Evolutionary conservation across 768 basidiomycete species (phyloP), one percentile per base, ranked within the genome.

Genomic region (Mycena alexandri): DNA sequence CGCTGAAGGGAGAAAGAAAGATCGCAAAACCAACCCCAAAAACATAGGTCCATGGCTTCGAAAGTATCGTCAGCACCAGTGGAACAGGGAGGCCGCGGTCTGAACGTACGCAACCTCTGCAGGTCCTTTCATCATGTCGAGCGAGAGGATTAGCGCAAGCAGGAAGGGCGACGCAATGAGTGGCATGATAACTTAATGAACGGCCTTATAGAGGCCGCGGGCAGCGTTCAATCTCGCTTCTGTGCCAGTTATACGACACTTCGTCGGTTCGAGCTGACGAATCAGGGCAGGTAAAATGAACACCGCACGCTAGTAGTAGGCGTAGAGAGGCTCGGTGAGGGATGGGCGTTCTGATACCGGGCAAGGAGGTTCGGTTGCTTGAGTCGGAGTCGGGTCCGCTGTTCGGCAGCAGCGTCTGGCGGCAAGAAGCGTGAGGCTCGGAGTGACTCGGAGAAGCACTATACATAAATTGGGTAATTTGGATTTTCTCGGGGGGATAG

Each of bases 161-260:
- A 70, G 54, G n/a, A 63, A 33, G 29, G 65, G 53, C 54, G 63
- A 65, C 48, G 41, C 68, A 14, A 62, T 14, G 29, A 54, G 44
- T 44, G 61, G 69, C 61, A 59, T 60, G 54, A 61, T 50, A 44
- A 38, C 46, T 48, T 54, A 38, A 61, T 47, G 14, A 14, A 14
- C 38, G 63, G 68, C 38, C 59, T 69, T 69, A 69, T 69, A 69
- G 58, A 64, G 68, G 63, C 52, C 13, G 42, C 34, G 43, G n/a
- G n/a, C n/a, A n/a, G n/a, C n/a, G n/a, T n/a, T n/a, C n/a, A n/a
- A 58, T 43, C 58, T 70, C 63, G 68, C 63, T 70, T 70, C 68
- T 58, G 52, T 36, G 43, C 19, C 41, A 59, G 34, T 29, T 38
- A 41, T 29, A 29, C 29, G 8, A 42, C 44, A 44, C 50, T 63